Conservation (phyloP, 352 stramenopile species). For the Phytophthora tentaculata region DNA sequence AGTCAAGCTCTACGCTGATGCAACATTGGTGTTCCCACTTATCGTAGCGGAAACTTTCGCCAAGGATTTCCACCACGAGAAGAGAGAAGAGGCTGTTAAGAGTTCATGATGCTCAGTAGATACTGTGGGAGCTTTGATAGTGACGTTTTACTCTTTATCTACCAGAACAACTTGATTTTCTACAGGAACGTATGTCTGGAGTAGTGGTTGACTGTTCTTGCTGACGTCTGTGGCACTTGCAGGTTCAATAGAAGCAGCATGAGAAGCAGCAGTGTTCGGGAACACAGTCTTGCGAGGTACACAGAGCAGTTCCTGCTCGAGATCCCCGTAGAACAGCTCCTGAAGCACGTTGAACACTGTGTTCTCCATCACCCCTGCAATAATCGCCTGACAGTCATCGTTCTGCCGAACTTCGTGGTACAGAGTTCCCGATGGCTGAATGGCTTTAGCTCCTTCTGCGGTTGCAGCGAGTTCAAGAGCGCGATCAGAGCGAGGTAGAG, state of each 20-base stretch:
- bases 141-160: slow-evolving; percentile 45
- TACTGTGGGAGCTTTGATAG: slow-evolving; percentile 31
- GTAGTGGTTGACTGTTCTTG: slow-evolving; percentile 19
- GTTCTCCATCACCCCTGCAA: slow-evolving; percentile 73
- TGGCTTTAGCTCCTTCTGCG: slow-evolving; percentile 13
- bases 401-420: slow-evolving; percentile 45
- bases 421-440: slow-evolving; percentile 14
- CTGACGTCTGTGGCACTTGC: slow-evolving; percentile 1
- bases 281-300: slow-evolving; percentile 70
- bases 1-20: slow-evolving; percentile 98
- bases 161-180: slow-evolving; percentile 36
- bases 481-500: slow-evolving; percentile 34
- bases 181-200: slow-evolving; percentile 24
- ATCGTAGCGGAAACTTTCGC: slow-evolving; percentile 99
- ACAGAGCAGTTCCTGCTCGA: slow-evolving; percentile 72
- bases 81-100: slow-evolving; percentile 38
- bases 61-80: slow-evolving; percentile 90
- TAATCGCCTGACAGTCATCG: slow-evolving; percentile 73
- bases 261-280: slow-evolving; percentile 17
- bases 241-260: slow-evolving; percentile 13
- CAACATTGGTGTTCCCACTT: slow-evolving; percentile 98
- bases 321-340: slow-evolving; percentile 81
- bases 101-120: slow-evolving; percentile 26
- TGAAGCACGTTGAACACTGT: slow-evolving; percentile 84
- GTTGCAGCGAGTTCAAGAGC: slow-evolving; percentile 28